Conservation (phyloP, 2,329 filamentous ascomycete species). For the Trichothecium sympodiale region DNA sequence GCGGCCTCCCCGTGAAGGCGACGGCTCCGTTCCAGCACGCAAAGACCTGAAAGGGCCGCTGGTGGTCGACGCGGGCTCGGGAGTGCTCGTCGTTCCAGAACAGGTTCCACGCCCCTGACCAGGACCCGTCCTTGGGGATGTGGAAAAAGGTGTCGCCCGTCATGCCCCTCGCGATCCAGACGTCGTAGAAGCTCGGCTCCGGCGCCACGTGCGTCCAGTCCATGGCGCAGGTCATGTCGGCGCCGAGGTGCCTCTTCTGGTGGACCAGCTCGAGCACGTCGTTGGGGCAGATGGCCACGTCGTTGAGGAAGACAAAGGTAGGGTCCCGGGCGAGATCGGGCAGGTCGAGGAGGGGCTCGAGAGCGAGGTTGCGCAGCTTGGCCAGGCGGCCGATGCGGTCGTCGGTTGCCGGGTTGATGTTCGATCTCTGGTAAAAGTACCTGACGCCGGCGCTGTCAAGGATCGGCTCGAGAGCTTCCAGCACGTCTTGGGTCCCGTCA, state of each 20-base stretch:
- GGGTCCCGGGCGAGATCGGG: slow-evolving; percentile 19
- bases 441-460: slow-evolving; percentile 24
- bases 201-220: slow-evolving; percentile 39
- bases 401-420: slow-evolving; percentile 28
- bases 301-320: slow-evolving; percentile 41
- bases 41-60: slow-evolving; percentile 47
- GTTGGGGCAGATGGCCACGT: slow-evolving; percentile 39
- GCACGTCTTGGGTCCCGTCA: slow-evolving; percentile 41
- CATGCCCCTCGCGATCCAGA: slow-evolving; percentile 42
- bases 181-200: slow-evolving; percentile 43
- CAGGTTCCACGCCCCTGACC: slow-evolving; percentile 35
- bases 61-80: slow-evolving; percentile 17
- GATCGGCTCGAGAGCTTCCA: slow-evolving; percentile 26
- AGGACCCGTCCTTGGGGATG: slow-evolving; percentile 36
- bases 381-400: slow-evolving; percentile 37
- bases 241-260: slow-evolving; percentile 32
- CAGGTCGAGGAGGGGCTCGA: slow-evolving; percentile 30
- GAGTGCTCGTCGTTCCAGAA: slow-evolving; percentile 38
- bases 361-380: slow-evolving; percentile 38
- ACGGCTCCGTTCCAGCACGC: slow-evolving; percentile 50
- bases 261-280: slow-evolving; percentile 46
- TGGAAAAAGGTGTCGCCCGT: slow-evolving; percentile 44
- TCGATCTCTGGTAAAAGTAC: slow-evolving; percentile 31
- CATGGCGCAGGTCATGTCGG: slow-evolving; percentile 47
- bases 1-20: slow-evolving; percentile 33